These are phyloP conservation scores for Cokeromyces recurvatus DNA, from an alignment of 371 early-diverging fungal genomes.

Conservation along the genomic window DNA sequence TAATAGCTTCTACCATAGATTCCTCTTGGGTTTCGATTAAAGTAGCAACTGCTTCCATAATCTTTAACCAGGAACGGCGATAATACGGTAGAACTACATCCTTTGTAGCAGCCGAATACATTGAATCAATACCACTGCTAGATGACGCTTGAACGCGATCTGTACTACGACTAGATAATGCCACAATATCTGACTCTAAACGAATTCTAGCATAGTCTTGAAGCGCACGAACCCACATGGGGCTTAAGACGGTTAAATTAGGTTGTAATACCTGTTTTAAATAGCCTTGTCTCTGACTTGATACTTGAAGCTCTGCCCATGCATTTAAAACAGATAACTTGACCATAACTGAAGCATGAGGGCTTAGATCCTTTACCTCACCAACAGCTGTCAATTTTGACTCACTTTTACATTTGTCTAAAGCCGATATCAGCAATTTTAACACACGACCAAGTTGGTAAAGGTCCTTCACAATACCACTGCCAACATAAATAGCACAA, in stretches of 20 bases:
- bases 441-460: constrained; percentile 71
- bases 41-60: constrained; percentile 53
- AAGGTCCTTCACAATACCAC: constrained; percentile 78
- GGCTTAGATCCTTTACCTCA: constrained; percentile 54
- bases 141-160: constrained; percentile 43
- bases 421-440: constrained; percentile 62
- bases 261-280: constrained; percentile 63
- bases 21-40: constrained; percentile 37
- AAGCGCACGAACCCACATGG: constrained; percentile 54
- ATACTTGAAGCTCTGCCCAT: constrained; percentile 78
- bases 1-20: constrained; percentile 42
- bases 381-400: constrained; percentile 52
- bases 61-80: constrained; percentile 50
- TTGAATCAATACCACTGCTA: constrained; percentile 40
- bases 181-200: constrained; percentile 51
- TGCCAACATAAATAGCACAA: constrained; percentile 79
- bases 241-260: constrained; percentile 51
- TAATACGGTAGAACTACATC: constrained; percentile 60
- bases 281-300: constrained; percentile 55
- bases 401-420: constrained; percentile 70
- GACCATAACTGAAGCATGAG: constrained; percentile 78
- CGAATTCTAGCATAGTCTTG: constrained; percentile 58
- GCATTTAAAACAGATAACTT: constrained; percentile 73
- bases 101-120: constrained; percentile 48
- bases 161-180: constrained; percentile 34